Conservation (phyloP, 2,329 filamentous ascomycete species). For the Mycocentrospora acerina region DNA sequence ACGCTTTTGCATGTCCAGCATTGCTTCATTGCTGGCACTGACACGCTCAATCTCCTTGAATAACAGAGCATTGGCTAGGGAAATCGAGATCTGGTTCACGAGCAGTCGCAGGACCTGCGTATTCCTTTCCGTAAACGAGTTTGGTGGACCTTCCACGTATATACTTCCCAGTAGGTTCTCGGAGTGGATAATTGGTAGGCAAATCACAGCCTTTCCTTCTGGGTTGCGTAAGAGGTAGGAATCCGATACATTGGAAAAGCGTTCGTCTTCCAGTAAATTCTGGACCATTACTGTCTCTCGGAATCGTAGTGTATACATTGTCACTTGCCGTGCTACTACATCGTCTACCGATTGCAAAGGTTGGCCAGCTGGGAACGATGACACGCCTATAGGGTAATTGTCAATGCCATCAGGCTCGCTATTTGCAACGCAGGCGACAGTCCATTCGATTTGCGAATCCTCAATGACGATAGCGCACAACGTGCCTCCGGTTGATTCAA, state of each 20-base stretch:
- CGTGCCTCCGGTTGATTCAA: conserved; percentile 75
- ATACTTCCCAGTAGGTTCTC: conserved; percentile 71
- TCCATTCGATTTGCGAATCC: conserved; percentile 67
- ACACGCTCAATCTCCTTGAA: conserved; percentile 73
- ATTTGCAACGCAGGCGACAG: conserved; percentile 71
- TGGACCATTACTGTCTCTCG: conserved; percentile 73
- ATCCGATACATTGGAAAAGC: conserved; percentile 73
- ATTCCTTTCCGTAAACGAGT: conserved; percentile 73
- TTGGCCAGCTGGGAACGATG: conserved; percentile 65
- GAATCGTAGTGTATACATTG: conserved; percentile 75
- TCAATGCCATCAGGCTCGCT: conserved; percentile 53
- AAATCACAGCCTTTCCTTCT: conserved; percentile 71
- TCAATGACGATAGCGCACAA: conserved; percentile 74
- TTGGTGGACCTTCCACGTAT: conserved; percentile 76
- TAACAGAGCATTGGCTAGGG: conserved; percentile 63
- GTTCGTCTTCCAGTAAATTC: conserved; percentile 72
- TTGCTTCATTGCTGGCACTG: conserved; percentile 73
- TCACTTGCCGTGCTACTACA: conserved; percentile 73
- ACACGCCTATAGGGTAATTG: conserved; percentile 52
- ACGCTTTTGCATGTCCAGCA: conserved; percentile 75
- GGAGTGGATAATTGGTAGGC: conserved; percentile 76
- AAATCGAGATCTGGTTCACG: conserved; percentile 73
- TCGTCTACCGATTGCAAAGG: conserved; percentile 64
- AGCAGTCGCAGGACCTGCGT: conserved; percentile 61
- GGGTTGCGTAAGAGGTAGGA: conserved; percentile 69